Evolutionary conservation across 169 alveolate genomes (phyloP), one percentile per base, ranked within the genome.

Genomic region (Perkinsus olseni): DNA sequence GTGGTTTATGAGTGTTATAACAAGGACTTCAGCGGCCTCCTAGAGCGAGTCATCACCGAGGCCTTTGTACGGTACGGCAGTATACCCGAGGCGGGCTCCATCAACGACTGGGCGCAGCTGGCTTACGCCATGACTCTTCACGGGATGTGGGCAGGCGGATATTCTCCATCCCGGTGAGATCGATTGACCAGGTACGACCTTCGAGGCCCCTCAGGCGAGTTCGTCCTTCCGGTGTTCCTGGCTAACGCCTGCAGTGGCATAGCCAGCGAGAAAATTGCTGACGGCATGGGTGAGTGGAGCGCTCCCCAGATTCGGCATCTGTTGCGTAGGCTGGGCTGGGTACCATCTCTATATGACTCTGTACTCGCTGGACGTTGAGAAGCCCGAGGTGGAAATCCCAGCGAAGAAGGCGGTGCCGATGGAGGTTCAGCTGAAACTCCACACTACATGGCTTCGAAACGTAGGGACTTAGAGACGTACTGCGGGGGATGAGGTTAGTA

Each of bases 361-460:
- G 92, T 97, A 97, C 96, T 96, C 98, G 93, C 92, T 97, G 38
- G 98, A 97, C 92, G 98, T 96, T 13, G 98, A 97, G 94, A 96
- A 95, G 82, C 98, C 98, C 10, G 11, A 39, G 38, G 95, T 93
- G 92, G 98, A 95, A 82, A 6, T 74, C 21, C 96, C 92, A 36
- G 96, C 96, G 37, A 97, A 97, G 92, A 92, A 95, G 92, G 95
- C 97, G 21, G 94, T 97, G 37, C 98, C 98, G 20, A 94, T 93
- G 91, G 94, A 91, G 62, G 92, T 97, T 62, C 98, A 97, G 94
- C 96, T 95, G 92, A 95, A 95, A 74, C 94, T 97, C 31, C 97
- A 97, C 93, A 82, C 94, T n/a, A 91, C 97, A 39, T 96, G 98
- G 98, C 95, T 97, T 40, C 93, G 96, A 40, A 96, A 96, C 36